Conservation (phyloP, 176 grass and related monocot genomes). For the Puya raimondii region DNA sequence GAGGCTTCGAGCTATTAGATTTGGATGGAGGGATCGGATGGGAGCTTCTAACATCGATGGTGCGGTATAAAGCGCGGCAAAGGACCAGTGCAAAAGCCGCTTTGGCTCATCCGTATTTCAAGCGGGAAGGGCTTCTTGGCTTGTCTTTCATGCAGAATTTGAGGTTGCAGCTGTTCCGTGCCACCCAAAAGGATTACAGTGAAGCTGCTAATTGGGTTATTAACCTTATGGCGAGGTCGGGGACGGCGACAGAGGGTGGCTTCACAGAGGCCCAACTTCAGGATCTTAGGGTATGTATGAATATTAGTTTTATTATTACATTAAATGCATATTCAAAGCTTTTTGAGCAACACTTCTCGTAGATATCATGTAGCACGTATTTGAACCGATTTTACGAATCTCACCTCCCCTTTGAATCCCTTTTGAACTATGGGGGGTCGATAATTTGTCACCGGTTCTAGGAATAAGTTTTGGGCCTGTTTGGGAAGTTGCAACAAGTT, state of each 20-base stretch:
- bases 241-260: constrained; percentile 70
- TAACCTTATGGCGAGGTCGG: constrained; percentile 73
- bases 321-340: neutral
- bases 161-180: constrained; percentile 64
- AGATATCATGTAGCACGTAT: neutral
- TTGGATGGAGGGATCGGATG: constrained; percentile 75
- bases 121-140: constrained; percentile 72
- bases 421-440: neutral
- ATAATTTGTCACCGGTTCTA: neutral
- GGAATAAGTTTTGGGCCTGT: no score
- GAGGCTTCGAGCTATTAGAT: constrained; percentile 84
- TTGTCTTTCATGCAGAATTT: constrained; percentile 84
- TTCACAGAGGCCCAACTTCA: constrained; percentile 99
- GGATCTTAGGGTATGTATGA: constrained; percentile 62
- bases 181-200: constrained; percentile 90
- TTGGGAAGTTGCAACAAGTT: no score
- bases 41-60: constrained; percentile 78
- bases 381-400: neutral
- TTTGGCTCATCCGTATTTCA: constrained; percentile 80
- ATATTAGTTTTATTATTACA: neutral
- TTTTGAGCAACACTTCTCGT: neutral
- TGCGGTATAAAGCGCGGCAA: constrained; percentile 75
- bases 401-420: neutral
- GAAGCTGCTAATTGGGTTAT: constrained; percentile 74
- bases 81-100: constrained; percentile 77